phyloP scores from a whole-genome alignment of 2,329 filamentous ascomycete species.

The Aspergillus amoenus region DNA sequence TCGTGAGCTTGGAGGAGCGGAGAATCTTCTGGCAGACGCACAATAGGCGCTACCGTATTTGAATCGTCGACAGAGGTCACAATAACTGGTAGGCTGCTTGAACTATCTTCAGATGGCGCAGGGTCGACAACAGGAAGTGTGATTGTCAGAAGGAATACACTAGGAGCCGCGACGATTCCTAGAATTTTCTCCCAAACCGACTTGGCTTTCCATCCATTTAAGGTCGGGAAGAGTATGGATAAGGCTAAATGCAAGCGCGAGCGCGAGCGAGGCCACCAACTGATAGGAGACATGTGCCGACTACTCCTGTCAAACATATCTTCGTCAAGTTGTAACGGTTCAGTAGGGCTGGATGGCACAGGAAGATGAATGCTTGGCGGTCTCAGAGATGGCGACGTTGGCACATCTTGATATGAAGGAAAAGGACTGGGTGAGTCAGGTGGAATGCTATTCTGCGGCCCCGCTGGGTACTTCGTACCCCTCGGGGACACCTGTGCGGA shows the following conservation, averaged over 20 bases:
- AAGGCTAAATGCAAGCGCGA: conserved; percentile 69
- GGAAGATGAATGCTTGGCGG: conserved; percentile 58
- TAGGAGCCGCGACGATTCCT: conserved; percentile 80
- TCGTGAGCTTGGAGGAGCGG: conserved; percentile 29
- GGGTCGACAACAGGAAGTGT: conserved; percentile 89
- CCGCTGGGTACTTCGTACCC: conserved; percentile 18
- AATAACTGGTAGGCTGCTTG: conserved; percentile 36
- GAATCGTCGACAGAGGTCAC: conserved; percentile 24
- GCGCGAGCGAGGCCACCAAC: conserved; percentile 78
- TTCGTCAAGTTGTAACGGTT: conserved; percentile 29
- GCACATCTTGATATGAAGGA: conserved; percentile 65
- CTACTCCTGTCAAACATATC: conserved; percentile 39
- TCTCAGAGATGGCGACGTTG: conserved; percentile 44
- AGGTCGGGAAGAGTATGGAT: conserved; percentile 79
- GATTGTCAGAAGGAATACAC: conserved; percentile 83
- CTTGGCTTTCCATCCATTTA: conserved; percentile 79
- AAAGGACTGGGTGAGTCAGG: conserved; percentile 61
- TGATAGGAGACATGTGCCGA: conserved; percentile 46
- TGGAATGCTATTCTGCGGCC: conserved; percentile 11
- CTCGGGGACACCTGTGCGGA: conserved; percentile 34
- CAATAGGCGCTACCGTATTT: conserved; percentile 22
- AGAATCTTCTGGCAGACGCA: conserved; percentile 39
- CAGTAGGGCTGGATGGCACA: conserved; percentile 44
- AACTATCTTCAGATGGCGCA: conserved; percentile 51
- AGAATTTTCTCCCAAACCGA: conserved; percentile 80